Evolutionary conservation across 2,329 filamentous ascomycete species (phyloP), one percentile per base, ranked within the genome.

Genomic region (Claviceps africana): DNA sequence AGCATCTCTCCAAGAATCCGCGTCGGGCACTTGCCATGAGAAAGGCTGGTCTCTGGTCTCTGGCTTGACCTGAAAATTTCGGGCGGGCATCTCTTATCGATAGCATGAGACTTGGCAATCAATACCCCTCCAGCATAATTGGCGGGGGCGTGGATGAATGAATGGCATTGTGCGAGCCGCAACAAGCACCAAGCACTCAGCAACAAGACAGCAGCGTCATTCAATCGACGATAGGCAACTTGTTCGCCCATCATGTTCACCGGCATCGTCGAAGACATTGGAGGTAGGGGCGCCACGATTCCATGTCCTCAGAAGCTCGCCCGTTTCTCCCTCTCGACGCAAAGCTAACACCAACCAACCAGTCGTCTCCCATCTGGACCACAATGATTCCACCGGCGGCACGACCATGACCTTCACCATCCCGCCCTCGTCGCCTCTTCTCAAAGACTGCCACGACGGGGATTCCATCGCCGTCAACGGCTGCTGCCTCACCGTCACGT

Each of bases 401-500:
- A 95, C 90, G 50, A 93, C 88, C 44, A 77, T 97, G 62, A 95
- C 88, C 58, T 93, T 98, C 68, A 78, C 80, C 58, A 76, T 90
- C 59, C 73, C 75, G 13, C 71, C 78, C 9, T 72, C 72, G 58
- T 83, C 84, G 54, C 73, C 75, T n/a, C 86, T 98, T 54, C 83
- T 98, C 58, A 75, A 73, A 37, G 93, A 96, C 68, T 86, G 81
- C 58, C 82, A 89, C 60, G 75, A 95, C 25, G 93, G 93, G 58
- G 93, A 98, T 75, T 94, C 87, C 65, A 97, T 98, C 67, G 81
- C 84, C 65, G 79, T 98, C 66, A 98, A 98, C 72, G 93, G 93
- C 64, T 90, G 89, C 63, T 98, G 93, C 68, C 81, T 98, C 50
- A 98, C 93, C 13, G 86, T 97, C 52, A 96, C 72, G 25, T 68